Evolutionary conservation across 768 basidiomycete genomes (phyloP).

Genomic region (Imleria badia): DNA sequence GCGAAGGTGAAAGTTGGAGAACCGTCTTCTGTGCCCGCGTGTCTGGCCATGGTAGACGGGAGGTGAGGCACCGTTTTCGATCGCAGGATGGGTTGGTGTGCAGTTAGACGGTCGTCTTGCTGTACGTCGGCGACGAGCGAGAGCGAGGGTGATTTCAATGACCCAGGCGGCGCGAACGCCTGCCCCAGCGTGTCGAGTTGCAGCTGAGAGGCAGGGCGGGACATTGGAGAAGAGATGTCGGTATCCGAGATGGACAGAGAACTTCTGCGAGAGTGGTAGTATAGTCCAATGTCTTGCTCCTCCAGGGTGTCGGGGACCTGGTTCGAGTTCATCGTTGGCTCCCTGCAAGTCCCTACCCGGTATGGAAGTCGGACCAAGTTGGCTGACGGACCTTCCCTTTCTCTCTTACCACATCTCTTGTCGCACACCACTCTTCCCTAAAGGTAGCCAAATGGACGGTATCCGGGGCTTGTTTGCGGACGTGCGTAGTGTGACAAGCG

Average conservation of each 20-base stretch:
- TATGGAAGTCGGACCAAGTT: neutral
- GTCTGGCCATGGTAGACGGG: slow-evolving; percentile 29
- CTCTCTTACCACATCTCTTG: no score
- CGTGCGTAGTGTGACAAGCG: no score
- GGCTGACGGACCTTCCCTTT: no score
- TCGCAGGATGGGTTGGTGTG: slow-evolving; percentile 35
- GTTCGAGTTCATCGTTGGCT: slow-evolving; percentile 8
- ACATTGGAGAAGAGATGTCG: slow-evolving; percentile 20
- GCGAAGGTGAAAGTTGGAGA: slow-evolving; percentile 48
- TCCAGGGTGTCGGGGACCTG: slow-evolving; percentile 17
- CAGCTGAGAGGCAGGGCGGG: slow-evolving; percentile 18
- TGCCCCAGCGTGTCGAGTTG: slow-evolving; percentile 3
- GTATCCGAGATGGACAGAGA: slow-evolving; percentile 25
- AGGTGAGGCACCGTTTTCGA: slow-evolving; percentile 49
- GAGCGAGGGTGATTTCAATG: slow-evolving; percentile 37
- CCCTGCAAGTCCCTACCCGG: neutral
- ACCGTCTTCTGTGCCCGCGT: slow-evolving; percentile 38
- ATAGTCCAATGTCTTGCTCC: slow-evolving; percentile 32
- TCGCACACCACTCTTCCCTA: no score
- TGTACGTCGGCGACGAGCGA: slow-evolving; percentile 27
- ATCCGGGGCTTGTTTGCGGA: no score
- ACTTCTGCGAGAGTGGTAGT: slow-evolving; percentile 24
- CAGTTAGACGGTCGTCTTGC: slow-evolving; percentile 6
- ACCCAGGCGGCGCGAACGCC: neutral
- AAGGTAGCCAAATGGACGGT: no score